Conservation (phyloP, 805 yeast species). For the Metahyphopichia silvanorum region DNA sequence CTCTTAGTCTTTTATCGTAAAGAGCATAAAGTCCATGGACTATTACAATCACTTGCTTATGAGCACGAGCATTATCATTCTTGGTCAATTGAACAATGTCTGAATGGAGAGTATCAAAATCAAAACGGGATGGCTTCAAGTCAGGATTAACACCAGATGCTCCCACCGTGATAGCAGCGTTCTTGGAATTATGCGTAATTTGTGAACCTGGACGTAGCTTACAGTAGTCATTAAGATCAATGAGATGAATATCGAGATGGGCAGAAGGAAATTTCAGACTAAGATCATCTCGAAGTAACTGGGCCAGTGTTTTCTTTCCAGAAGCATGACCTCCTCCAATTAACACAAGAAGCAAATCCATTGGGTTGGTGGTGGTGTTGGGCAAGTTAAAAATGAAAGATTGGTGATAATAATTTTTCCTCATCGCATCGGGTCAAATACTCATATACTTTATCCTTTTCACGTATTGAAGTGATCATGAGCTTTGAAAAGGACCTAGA, state of each 20-base stretch:
- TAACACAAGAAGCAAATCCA: slow-evolving; percentile 34
- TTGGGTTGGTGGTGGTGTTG: too few relatives aligned
- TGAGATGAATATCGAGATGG: slow-evolving; percentile 20
- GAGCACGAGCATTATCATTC: slow-evolving; percentile 15
- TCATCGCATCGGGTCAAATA: slow-evolving; percentile 1
- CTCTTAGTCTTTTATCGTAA: slow-evolving; percentile 55
- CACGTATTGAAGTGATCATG: not conserved
- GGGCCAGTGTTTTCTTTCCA: slow-evolving; percentile 45
- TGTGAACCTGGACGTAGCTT: too few relatives aligned
- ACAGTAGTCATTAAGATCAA: slow-evolving; percentile 45
- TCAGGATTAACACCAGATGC: slow-evolving; percentile 9
- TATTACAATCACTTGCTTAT: slow-evolving; percentile 30
- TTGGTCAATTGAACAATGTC: too few relatives aligned
- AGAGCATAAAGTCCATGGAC: slow-evolving; percentile 81
- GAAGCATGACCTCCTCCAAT: slow-evolving; percentile 65
- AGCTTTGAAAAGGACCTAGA: slow-evolving; percentile 52
- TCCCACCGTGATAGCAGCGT: slow-evolving; percentile 29
- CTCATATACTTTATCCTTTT: not conserved
- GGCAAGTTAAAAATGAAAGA: too few relatives aligned
- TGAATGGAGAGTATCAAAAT: slow-evolving; percentile 26
- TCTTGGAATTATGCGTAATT: slow-evolving; percentile 11
- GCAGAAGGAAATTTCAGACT: slow-evolving; percentile 7
- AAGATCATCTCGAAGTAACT: slow-evolving; percentile 30
- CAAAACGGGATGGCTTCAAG: slow-evolving; percentile 41
- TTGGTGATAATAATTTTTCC: not conserved